These are phyloP conservation scores for Pseudopediastrum boryanum DNA, from an alignment of 139 green algal genomes.

Conservation along the genomic window DNA sequence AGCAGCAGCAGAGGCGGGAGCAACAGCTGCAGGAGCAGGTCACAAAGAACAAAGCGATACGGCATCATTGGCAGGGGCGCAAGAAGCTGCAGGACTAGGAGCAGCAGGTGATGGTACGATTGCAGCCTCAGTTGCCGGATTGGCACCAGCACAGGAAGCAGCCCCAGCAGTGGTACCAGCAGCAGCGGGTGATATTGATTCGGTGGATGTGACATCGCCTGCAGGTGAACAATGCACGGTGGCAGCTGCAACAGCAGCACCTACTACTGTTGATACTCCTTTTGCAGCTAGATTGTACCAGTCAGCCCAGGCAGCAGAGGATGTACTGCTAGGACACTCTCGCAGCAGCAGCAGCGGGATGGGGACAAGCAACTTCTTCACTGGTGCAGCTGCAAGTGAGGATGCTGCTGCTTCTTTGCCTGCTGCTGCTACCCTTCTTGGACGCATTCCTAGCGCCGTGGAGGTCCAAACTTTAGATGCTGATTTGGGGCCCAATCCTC, in stretches of 20 bases:
- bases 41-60: too few species aligned
- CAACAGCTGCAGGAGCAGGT: neutral
- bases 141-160: neutral
- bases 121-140: neutral
- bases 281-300: neutral
- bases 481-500: too few species aligned
- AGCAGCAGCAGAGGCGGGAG: neutral
- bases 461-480: neutral
- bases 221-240: neutral
- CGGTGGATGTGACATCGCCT: conserved; percentile 49
- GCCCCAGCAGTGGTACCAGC: neutral
- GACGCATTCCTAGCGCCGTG: neutral
- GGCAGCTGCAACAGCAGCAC: neutral
- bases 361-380: neutral
- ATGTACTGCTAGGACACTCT: neutral
- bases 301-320: neutral
- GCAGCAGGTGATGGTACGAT: neutral
- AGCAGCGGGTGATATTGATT: conserved; percentile 45
- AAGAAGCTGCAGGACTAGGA: neutral
- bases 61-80: too few species aligned
- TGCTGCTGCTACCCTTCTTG: neutral
- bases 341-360: conserved; percentile 3
- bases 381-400: neutral
- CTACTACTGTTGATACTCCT: neutral
- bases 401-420: conserved; percentile 7